Evolutionary conservation across 164 flowering plant genomes (phyloP), one percentile per base, ranked within the genome.

Genomic region (Euptelea pleiosperma): DNA sequence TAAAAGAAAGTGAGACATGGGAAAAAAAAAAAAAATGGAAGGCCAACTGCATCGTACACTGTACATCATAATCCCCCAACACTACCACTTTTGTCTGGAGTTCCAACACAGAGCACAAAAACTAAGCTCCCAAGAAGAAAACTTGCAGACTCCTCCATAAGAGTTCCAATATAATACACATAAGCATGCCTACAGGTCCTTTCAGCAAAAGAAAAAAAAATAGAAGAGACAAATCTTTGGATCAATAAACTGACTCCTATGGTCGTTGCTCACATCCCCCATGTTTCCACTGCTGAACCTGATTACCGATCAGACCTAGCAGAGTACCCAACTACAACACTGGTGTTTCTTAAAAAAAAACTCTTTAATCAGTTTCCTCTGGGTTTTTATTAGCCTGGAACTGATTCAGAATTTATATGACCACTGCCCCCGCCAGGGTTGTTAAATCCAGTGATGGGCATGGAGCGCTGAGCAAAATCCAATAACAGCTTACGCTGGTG

Each of bases 391-490:
- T 62, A 78, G 25, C 77, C 77, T 21, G 57, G 69, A 18, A 82
- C 79, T 22, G 75, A 75, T 60, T 79, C 83, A 15, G 80, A 74
- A 45, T 57, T 73, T 52, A 68, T 29, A 11, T 61, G 80, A 21
- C 64, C 73, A 48, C 64, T 64, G 62, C 57, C 57, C 5, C 79
- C 77, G 22, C 74, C 75, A 40, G 52, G 73, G 45, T 22, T 57
- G 26, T 54, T 75, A 56, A 80, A 67, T 48, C 81, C 84, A 35
- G 66, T 30, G 14, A 79, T 65, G 19, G 91, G 87, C 82, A 87
- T 75, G n/a, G 95, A 81, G 21, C 84, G 69, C 63, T 86, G 84
- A n/a, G 85, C 82, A 69, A 91, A 86, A 58, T 87, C 95, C 56
- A 82, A 8, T 26, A 91, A 72, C 21, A 83, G 58, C 75, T 82